Conservation (phyloP, 1,284 basidiomycete genomes). For the Apiotrichum laibachii region DNA sequence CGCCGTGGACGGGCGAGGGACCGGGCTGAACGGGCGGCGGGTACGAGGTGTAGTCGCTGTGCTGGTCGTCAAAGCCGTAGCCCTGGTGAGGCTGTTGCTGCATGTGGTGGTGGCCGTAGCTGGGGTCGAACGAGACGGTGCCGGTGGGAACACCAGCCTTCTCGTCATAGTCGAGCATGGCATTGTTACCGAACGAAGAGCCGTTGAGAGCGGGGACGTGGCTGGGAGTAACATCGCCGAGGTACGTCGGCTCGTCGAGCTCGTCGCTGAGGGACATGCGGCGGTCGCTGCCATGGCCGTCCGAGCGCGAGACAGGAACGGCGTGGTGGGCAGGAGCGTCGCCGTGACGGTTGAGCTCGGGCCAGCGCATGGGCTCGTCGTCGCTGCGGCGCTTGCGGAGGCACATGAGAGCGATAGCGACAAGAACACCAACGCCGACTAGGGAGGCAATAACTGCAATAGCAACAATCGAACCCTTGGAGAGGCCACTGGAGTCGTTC, state of each 20-base stretch:
- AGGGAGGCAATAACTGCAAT: conserved; percentile 45
- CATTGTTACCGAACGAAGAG: conserved; percentile 31
- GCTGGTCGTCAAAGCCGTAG: conserved; percentile 19
- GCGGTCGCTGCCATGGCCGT: conserved; percentile 37
- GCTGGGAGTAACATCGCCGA: conserved; percentile 7
- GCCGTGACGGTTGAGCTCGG: conserved; percentile 51
- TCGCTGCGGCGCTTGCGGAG: conserved; percentile 40
- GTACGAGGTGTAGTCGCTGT: conserved; percentile 37
- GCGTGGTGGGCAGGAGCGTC: conserved; percentile 47
- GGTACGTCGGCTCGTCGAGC: conserved; percentile 28
- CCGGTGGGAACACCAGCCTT: conserved; percentile 11
- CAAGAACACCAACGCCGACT: conserved; percentile 37
- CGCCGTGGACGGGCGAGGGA: conserved; percentile 20
- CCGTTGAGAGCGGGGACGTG: conserved; percentile 29
- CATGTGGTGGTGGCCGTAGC: conserved; percentile 5
- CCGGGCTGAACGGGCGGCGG: conserved; percentile 33
- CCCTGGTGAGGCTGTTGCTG: background rate
- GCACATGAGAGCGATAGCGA: conserved; percentile 36
- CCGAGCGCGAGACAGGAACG: conserved; percentile 42
- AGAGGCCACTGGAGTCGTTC: conserved; percentile 22
- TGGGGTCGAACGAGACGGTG: conserved; percentile 2
- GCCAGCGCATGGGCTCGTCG: conserved; percentile 51
- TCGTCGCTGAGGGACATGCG: conserved; percentile 31
- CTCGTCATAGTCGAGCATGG: conserved; percentile 31
- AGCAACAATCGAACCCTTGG: conserved; percentile 47